Conservation (phyloP, 2,329 filamentous ascomycete species). For the Ilyonectria sp. region DNA sequence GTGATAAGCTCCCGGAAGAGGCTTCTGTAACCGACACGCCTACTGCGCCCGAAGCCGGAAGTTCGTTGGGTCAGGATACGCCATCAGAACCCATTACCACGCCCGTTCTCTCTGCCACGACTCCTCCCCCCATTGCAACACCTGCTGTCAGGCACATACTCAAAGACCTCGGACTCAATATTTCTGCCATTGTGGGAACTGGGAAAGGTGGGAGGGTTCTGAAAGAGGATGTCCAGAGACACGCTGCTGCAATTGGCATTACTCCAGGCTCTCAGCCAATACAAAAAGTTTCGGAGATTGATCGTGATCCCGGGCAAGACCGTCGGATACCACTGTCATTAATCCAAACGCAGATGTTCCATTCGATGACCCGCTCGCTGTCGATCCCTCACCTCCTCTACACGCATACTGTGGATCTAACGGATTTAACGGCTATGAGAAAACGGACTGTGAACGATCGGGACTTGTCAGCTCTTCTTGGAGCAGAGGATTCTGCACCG, state of each 20-base stretch:
- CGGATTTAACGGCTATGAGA: conserved; percentile 8
- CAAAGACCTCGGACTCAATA: conserved; percentile 13
- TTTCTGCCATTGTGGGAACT: conserved; percentile 4
- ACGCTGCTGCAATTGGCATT: background rate
- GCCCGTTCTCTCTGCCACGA: background rate
- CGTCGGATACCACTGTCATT: background rate
- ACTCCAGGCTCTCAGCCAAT: background rate
- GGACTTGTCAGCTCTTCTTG: background rate
- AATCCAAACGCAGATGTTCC: conserved; percentile 26
- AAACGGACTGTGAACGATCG: background rate
- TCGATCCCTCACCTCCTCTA: conserved; percentile 31
- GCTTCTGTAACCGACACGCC: no score
- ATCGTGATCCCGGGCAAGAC: background rate
- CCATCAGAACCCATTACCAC: background rate
- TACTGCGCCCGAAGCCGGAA: background rate
- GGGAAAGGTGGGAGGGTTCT: conserved; percentile 24
- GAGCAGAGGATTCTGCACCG: background rate
- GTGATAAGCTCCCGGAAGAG: background rate
- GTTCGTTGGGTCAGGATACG: background rate
- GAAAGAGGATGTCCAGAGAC: conserved; percentile 27
- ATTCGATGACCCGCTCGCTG: conserved; percentile 31
- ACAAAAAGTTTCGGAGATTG: background rate
- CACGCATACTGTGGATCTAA: conserved; percentile 26
- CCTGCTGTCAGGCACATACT: conserved; percentile 23
- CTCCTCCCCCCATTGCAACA: background rate